Conservation (phyloP, 345 rosid genomes). For the Rhizophora mangle region DNA sequence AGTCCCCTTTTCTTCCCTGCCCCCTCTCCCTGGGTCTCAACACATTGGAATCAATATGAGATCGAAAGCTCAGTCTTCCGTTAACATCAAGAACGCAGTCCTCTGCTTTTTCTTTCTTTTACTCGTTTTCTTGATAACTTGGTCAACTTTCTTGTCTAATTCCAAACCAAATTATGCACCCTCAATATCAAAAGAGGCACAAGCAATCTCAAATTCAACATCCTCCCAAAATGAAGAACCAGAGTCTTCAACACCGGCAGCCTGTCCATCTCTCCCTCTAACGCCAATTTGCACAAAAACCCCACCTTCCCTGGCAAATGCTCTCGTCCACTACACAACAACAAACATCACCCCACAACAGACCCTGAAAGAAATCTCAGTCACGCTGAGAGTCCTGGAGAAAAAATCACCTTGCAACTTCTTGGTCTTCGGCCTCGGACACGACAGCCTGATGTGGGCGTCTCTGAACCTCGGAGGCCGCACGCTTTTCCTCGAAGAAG, state of each 20-base stretch:
- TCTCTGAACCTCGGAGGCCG: conserved; percentile 80
- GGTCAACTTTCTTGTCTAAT: conserved; percentile 38
- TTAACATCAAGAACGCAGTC: conserved; percentile 39
- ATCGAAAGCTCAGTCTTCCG: conserved; percentile 30
- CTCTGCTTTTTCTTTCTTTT: conserved; percentile 37
- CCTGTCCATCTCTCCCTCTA: conserved; percentile 25
- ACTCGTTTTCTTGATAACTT: conserved; percentile 41
- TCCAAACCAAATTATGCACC: conserved; percentile 22
- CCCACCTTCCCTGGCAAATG: conserved; percentile 62
- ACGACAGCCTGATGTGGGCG: conserved; percentile 93
- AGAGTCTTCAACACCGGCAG: neutral
- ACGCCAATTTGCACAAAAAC: conserved; percentile 45
- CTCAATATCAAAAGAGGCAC: neutral
- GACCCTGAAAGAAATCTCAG: conserved; percentile 71
- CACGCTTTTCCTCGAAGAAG: conserved; percentile 81
- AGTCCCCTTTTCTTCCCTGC: neutral
- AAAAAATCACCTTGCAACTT: conserved; percentile 83
- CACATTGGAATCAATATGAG: conserved; percentile 14
- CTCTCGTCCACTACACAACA: conserved; percentile 70
- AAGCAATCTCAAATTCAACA: conserved; percentile 14
- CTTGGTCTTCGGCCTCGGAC: conserved; percentile 78
- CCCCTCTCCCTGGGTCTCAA: neutral
- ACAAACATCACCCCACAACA: conserved; percentile 87
- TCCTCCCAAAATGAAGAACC: conserved; percentile 8
- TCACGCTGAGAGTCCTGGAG: conserved; percentile 52